phyloP scores from a whole-genome alignment of 371 early-diverging fungal species.

The Scutellospora calospora region DNA sequence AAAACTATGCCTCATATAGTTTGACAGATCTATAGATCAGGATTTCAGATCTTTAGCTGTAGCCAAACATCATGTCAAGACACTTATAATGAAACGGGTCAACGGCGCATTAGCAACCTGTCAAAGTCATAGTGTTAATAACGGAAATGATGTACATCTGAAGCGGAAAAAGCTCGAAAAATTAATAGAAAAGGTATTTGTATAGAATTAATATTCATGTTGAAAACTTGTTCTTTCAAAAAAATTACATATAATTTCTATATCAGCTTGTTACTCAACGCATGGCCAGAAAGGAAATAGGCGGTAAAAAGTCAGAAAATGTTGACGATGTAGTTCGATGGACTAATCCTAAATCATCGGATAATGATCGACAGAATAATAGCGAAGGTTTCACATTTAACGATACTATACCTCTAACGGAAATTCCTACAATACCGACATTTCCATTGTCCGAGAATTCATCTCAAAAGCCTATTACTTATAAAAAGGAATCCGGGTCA shows the following conservation, averaged over 20 bases:
- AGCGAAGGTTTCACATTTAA: too few relatives aligned
- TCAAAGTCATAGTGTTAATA: not conserved
- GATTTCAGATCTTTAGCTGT: slow-evolving; percentile 35
- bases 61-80: slow-evolving; percentile 39
- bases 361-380: not conserved
- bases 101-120: slow-evolving; percentile 25
- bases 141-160: slow-evolving; percentile 8
- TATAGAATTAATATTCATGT: not conserved
- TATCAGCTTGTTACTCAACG: slow-evolving; percentile 10
- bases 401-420: not conserved
- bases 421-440: not conserved
- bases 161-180: slow-evolving; percentile 12
- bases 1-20: not conserved
- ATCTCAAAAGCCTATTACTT: not conserved
- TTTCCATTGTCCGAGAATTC: not conserved
- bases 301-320: not conserved
- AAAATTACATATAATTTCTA: not conserved
- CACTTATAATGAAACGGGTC: slow-evolving; percentile 29
- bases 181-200: slow-evolving; percentile 39
- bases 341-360: not conserved
- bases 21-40: slow-evolving; percentile 43
- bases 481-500: not conserved
- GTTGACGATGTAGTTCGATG: not conserved
- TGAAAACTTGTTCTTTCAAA: not conserved
- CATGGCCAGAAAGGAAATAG: not conserved